phyloP scores from a whole-genome alignment of 768 basidiomycete species.

The Gautieria morchelliformis region DNA sequence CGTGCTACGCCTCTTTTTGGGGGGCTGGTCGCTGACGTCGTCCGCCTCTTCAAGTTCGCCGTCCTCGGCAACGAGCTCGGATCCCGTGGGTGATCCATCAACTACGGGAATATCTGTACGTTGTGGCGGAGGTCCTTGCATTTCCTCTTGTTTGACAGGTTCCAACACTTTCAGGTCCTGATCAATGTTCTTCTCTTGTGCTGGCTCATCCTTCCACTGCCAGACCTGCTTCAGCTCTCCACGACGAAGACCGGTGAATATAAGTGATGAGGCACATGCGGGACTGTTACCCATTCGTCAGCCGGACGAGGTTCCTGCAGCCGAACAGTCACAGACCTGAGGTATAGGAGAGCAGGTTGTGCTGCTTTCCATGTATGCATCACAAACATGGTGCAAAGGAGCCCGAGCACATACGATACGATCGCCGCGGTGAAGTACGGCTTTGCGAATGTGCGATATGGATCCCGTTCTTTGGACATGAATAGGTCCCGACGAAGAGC shows the following conservation, averaged over 20 bases:
- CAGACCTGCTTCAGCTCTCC: constrained; percentile 68
- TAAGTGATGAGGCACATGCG: constrained; percentile 65
- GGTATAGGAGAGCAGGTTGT: constrained; percentile 89
- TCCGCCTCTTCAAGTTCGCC: background rate
- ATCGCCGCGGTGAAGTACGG: constrained; percentile 71
- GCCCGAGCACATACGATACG: constrained; percentile 62
- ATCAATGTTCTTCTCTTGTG: constrained; percentile 1
- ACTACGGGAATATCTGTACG: background rate
- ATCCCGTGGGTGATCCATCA: background rate
- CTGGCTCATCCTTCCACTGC: constrained; percentile 57
- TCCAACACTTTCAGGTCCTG: background rate
- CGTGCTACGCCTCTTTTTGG: background rate
- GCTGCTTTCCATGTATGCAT: constrained; percentile 73
- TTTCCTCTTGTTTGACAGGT: background rate
- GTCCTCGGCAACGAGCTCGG: background rate
- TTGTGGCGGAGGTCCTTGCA: background rate
- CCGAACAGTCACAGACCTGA: constrained; percentile 45
- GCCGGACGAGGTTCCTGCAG: background rate
- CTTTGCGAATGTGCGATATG: constrained; percentile 37
- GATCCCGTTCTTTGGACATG: constrained; percentile 25
- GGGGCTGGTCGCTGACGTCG: background rate
- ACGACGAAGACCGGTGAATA: constrained; percentile 43
- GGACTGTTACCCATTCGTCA: constrained; percentile 37
- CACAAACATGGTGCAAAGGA: constrained; percentile 68
- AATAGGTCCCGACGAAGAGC: constrained; percentile 79